A percentile compares a stretch with the other conserved stretches of the same genome.
phyloP scores from a whole-genome alignment of 495 filamentous ascomycete species.

The Penicillium mononematosum region DNA sequence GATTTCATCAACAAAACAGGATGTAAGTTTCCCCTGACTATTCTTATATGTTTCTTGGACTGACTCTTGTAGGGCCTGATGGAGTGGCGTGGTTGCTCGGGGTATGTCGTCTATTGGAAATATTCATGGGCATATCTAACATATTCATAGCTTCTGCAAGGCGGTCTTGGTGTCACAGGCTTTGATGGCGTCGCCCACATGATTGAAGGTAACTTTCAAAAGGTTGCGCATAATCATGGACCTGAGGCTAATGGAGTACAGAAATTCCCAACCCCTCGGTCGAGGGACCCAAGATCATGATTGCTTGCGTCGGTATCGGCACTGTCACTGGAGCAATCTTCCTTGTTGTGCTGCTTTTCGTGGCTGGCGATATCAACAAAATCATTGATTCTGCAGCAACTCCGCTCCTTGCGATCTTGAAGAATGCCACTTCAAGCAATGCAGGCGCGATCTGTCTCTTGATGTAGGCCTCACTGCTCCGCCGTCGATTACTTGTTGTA shows the following conservation, averaged over 20 bases:
- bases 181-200: slow-evolving; percentile 57
- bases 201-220: slow-evolving; percentile 40
- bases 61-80: slow-evolving; percentile 50
- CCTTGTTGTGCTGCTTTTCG: slow-evolving; percentile 63
- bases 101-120: slow-evolving; percentile 26
- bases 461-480: slow-evolving; percentile 43
- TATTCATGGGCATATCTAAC: slow-evolving; percentile 19
- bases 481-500: not conserved
- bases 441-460: slow-evolving; percentile 67
- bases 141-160: slow-evolving; percentile 50
- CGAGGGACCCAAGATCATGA: slow-evolving; percentile 70
- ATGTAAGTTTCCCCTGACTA: slow-evolving; percentile 34
- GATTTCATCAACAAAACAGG: slow-evolving; percentile 61
- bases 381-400: slow-evolving; percentile 62
- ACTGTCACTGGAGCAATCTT: slow-evolving; percentile 68
- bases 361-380: slow-evolving; percentile 54
- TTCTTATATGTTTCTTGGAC: not conserved
- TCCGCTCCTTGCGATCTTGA: slow-evolving; percentile 68
- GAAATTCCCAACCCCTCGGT: slow-evolving; percentile 70
- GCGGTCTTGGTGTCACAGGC: slow-evolving; percentile 59
- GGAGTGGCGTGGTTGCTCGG: slow-evolving; percentile 65
- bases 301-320: slow-evolving; percentile 67
- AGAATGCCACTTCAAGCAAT: slow-evolving; percentile 63
- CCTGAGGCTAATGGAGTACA: slow-evolving; percentile 21
- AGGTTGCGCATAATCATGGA: not conserved